A percentile compares a stretch with the other conserved stretches of the same genome.
Conservation (phyloP, 1,139 yeast species). For the Sugiyamaella neomexicana region DNA sequence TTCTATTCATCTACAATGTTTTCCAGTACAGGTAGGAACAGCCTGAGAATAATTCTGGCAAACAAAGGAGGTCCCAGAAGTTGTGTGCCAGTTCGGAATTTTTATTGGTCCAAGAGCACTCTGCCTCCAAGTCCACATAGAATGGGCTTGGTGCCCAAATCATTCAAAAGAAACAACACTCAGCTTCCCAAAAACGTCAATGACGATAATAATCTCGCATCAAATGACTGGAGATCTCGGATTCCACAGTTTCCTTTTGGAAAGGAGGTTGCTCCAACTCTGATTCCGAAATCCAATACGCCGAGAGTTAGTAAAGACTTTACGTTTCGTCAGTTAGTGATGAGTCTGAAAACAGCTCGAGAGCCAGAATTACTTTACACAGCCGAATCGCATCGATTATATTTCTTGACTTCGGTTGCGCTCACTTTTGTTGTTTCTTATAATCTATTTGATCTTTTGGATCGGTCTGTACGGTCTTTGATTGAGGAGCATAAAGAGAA, state of each 20-base stretch:
- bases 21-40: background rate
- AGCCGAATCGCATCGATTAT: conserved; percentile 78
- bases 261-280: conserved; percentile 65
- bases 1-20: background rate
- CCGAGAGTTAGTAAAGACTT: conserved; percentile 65
- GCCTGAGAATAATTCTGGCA: background rate
- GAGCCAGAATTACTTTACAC: conserved; percentile 78
- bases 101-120: background rate
- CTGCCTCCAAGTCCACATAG: background rate
- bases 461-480: conserved; percentile 60
- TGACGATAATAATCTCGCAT: conserved; percentile 28
- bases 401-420: conserved; percentile 68
- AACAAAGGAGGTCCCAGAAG: background rate
- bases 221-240: conserved; percentile 38
- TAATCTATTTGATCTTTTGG: conserved; percentile 58
- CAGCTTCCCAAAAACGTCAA: conserved; percentile 33
- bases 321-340: conserved; percentile 63
- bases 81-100: background rate
- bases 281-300: conserved; percentile 53
- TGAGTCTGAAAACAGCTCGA: conserved; percentile 54
- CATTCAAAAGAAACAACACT: conserved; percentile 17
- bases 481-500: conserved; percentile 61
- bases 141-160: background rate
- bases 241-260: conserved; percentile 61
- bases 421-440: conserved; percentile 69